A percentile compares a stretch with the other conserved stretches of the same genome.
Conservation (phyloP, 129 eudicot species). For the Escallonia rubra region DNA sequence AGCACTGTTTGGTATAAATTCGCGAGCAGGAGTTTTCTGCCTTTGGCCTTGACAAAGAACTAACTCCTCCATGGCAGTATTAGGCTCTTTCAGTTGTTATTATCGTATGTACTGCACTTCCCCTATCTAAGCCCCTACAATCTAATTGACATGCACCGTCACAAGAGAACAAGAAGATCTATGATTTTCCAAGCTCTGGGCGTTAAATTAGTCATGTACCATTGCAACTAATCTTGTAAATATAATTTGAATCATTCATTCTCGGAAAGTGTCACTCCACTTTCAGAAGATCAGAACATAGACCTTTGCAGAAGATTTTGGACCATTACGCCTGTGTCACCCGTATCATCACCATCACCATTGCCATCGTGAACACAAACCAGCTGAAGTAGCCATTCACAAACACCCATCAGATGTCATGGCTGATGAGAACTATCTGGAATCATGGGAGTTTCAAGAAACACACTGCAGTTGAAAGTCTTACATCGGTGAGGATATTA, state of each 20-base stretch:
- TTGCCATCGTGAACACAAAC: constrained; percentile 24
- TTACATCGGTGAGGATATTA: constrained; percentile 8
- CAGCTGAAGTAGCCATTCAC: constrained; percentile 22
- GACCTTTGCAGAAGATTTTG: not conserved
- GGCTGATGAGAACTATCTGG: not conserved
- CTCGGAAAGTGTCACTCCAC: no score
- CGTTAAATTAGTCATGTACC: no score
- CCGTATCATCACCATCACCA: constrained; percentile 22
- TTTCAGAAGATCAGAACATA: not conserved
- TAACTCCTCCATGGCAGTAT: constrained; percentile 55
- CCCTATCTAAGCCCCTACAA: no score
- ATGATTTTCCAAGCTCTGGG: no score
- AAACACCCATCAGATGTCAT: constrained; percentile 28
- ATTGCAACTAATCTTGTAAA: no score
- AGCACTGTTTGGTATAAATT: constrained; percentile 25
- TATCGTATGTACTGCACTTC: not conserved
- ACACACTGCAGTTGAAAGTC: constrained; percentile 11
- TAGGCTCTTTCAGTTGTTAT: constrained; percentile 9
- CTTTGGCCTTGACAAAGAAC: constrained; percentile 41
- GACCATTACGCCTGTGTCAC: constrained; percentile 1
- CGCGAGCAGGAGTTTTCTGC: constrained; percentile 50
- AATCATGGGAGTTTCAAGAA: constrained; percentile 8
- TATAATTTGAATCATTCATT: no score
- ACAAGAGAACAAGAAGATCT: no score
- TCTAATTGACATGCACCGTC: no score